phyloP scores from a whole-genome alignment of 2,329 filamentous ascomycete genomes.

The Aspergillus tamarii region DNA sequence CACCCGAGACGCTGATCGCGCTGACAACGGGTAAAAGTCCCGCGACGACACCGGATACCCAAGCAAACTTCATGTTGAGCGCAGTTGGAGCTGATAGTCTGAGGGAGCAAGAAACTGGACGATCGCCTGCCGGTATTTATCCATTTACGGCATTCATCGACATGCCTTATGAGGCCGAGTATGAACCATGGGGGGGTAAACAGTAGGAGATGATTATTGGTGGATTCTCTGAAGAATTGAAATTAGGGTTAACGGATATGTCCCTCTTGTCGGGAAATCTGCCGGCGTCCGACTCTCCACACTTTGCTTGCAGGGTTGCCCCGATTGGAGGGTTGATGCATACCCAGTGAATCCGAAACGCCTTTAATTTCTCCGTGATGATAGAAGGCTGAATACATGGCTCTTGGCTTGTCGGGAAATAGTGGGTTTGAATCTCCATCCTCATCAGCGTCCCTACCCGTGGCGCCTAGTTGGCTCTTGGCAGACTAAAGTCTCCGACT shows the following conservation, averaged over 20 bases:
- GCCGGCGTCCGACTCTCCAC: not conserved
- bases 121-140: not conserved
- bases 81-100: not conserved
- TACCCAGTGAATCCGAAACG: not conserved
- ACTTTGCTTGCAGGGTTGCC: not conserved
- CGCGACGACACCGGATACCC: slow-evolving; percentile 15
- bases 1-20: slow-evolving; percentile 28
- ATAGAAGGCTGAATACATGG: not conserved
- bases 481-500: too few species aligned
- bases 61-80: slow-evolving; percentile 23
- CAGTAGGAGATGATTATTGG: not conserved
- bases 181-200: not conserved
- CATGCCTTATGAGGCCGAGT: not conserved
- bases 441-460: too few species aligned
- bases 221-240: not conserved
- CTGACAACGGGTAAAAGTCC: slow-evolving; percentile 16
- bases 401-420: too few species aligned
- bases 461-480: too few species aligned
- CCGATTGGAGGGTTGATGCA: not conserved
- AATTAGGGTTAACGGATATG: not conserved
- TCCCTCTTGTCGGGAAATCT: not conserved
- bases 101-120: not conserved
- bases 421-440: too few species aligned
- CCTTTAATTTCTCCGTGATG: not conserved
- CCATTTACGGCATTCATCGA: not conserved